Percentiles rank a stretch among this genome's conserved stretches.
Evolutionary conservation across 148 eudicot species (phyloP).

Genomic region (Mesembryanthemum crystallinum): DNA sequence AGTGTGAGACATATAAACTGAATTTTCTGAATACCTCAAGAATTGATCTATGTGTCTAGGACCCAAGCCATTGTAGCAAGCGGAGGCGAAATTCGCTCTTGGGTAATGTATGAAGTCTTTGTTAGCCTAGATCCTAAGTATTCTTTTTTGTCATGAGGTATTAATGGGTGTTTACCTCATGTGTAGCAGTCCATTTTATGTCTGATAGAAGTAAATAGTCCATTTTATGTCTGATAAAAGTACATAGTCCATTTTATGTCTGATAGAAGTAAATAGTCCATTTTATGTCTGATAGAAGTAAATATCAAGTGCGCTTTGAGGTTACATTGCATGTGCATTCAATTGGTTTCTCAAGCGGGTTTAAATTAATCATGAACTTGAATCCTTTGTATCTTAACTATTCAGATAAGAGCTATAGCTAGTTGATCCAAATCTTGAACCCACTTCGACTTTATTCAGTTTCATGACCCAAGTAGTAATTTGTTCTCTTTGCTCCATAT

Average conservation of each 20-base stretch:
- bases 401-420: not conserved
- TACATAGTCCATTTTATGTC: not conserved
- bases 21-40: not conserved
- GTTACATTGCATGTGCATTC: not conserved
- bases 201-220: too few species aligned
- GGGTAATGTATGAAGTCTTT: too few species aligned
- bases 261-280: too few species aligned
- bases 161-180: too few species aligned
- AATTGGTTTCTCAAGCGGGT: not conserved
- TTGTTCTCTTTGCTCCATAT: not conserved
- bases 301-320: not conserved
- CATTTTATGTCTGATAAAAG: too few species aligned
- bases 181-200: not conserved
- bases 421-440: not conserved
- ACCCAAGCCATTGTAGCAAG: too few species aligned
- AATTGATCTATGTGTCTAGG: not conserved
- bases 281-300: not conserved
- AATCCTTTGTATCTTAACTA: not conserved
- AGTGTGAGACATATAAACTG: too few species aligned
- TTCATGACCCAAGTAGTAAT: not conserved
- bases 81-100: too few species aligned
- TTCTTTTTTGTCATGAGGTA: not conserved
- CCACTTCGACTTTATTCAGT: not conserved
- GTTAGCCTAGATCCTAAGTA: not conserved
- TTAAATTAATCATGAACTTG: not conserved